Conservation (phyloP, 495 filamentous ascomycete species). For the Ascodesmis nigricans region DNA sequence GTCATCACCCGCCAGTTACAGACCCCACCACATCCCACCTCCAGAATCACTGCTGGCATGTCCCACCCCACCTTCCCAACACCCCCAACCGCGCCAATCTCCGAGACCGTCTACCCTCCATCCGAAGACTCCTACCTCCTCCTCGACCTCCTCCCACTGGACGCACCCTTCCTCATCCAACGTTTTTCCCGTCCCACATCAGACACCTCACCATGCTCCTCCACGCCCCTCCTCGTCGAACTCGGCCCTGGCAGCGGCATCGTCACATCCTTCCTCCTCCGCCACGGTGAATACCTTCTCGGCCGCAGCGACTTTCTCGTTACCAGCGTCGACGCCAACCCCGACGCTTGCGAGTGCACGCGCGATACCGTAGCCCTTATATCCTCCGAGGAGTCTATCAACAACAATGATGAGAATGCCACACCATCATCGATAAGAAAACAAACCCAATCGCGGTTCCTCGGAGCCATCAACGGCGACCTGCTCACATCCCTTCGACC, state of each 20-base stretch:
- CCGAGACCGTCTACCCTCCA: constrained; percentile 72
- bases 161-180: constrained; percentile 45
- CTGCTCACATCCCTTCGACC: constrained; percentile 35
- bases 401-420: too few species aligned
- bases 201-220: neutral
- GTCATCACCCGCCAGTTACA: too few species aligned
- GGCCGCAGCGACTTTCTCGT: constrained; percentile 46
- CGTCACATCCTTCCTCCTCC: constrained; percentile 63
- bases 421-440: constrained; percentile 6
- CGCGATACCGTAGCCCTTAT: constrained; percentile 34
- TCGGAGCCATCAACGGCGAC: constrained; percentile 43
- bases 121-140: constrained; percentile 91
- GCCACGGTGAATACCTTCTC: constrained; percentile 50
- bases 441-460: constrained; percentile 24
- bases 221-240: constrained; percentile 54
- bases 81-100: too few species aligned
- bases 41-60: too few species aligned
- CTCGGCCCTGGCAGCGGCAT: constrained; percentile 80
- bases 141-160: constrained; percentile 75
- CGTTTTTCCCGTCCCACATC: constrained; percentile 31
- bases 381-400: constrained; percentile 26
- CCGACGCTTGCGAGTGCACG: constrained; percentile 51
- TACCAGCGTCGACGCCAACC: constrained; percentile 61
- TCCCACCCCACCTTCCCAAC: too few species aligned
- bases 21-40: too few species aligned